Percentiles rank a stretch among this genome's conserved stretches.
These are phyloP conservation scores for Gelatoporia subvermispora DNA, from an alignment of 768 basidiomycete species.

Conservation along the genomic window DNA sequence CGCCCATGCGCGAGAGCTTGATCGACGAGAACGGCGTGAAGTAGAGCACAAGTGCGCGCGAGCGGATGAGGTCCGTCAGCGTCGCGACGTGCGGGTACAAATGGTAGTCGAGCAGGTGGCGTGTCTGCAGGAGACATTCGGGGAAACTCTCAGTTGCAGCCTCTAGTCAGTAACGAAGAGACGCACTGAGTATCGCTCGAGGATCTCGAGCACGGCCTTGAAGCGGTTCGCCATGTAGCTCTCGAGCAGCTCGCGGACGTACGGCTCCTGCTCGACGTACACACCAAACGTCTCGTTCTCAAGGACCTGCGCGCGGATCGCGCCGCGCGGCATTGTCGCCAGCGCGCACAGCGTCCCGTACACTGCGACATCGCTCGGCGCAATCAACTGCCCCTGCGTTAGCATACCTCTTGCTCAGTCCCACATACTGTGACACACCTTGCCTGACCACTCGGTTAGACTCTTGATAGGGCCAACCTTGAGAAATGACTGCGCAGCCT, in stretches of 20 bases:
- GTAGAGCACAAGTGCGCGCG: conserved; percentile 79
- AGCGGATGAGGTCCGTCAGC: conserved; percentile 65
- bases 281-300: conserved; percentile 67
- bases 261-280: conserved; percentile 84
- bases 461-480: conserved; percentile 60
- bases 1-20: conserved; percentile 75
- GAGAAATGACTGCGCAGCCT: conserved; percentile 72
- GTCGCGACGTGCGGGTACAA: conserved; percentile 61
- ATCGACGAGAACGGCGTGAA: conserved; percentile 89
- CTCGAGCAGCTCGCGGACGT: conserved; percentile 80
- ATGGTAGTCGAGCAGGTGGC: conserved; percentile 76
- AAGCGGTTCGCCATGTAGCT: conserved; percentile 86
- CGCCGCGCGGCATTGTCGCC: conserved; percentile 64
- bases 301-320: conserved; percentile 63
- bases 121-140: conserved; percentile 42
- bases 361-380: conserved; percentile 80
- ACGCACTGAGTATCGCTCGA: conserved; percentile 66
- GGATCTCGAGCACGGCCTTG: conserved; percentile 71
- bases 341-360: conserved; percentile 84
- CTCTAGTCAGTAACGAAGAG: background rate
- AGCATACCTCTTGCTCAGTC: too few relatives aligned
- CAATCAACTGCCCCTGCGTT: conserved; percentile 50
- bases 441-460: conserved; percentile 75
- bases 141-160: conserved; percentile 11
- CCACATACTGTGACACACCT: conserved; percentile 31